These are phyloP conservation scores for Aristolochia contorta DNA, from an alignment of 164 flowering plant genomes.

Conservation along the genomic window DNA sequence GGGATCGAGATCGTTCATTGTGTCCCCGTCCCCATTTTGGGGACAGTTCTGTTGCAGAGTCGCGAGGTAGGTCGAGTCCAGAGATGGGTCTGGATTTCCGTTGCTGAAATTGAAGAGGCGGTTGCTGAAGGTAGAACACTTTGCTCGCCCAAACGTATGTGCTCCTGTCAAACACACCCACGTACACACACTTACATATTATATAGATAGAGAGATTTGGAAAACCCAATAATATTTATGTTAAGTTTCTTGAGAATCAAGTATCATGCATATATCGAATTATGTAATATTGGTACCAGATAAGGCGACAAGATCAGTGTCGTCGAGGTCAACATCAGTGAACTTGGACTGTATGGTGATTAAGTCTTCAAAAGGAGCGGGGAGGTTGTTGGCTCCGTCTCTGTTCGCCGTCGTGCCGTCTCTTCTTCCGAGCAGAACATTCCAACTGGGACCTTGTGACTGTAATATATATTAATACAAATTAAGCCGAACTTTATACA, in stretches of 20 bases:
- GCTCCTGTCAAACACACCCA: constrained; percentile 12
- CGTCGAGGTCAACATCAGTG: constrained; percentile 22
- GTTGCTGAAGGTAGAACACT: constrained; percentile 5
- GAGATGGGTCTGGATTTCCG: constrained; percentile 7
- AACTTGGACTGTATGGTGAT: constrained; percentile 18
- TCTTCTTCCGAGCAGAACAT: constrained; percentile 23
- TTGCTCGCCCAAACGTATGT: constrained; percentile 18
- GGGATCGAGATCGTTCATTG: constrained; percentile 10
- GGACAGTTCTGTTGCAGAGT: constrained; percentile 9
- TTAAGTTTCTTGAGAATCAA: too few species aligned
- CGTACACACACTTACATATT: too few species aligned
- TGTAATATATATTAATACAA: background rate
- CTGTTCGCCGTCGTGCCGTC: constrained; percentile 26
- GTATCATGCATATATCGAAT: too few species aligned
- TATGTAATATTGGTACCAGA: constrained; percentile 17
- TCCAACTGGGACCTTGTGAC: constrained; percentile 23
- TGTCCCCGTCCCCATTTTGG: background rate
- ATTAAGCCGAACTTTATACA: too few species aligned
- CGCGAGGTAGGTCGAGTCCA: constrained; percentile 1
- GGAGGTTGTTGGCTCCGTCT: constrained; percentile 21
- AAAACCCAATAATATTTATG: too few species aligned
- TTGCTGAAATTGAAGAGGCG: constrained; percentile 12
- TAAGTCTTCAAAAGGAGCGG: constrained; percentile 19
- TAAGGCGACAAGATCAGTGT: constrained; percentile 20
- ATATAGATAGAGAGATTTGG: too few species aligned